Evolutionary conservation across 176 grass and related monocot genomes (phyloP).

Genomic region (Areca catechu): DNA sequence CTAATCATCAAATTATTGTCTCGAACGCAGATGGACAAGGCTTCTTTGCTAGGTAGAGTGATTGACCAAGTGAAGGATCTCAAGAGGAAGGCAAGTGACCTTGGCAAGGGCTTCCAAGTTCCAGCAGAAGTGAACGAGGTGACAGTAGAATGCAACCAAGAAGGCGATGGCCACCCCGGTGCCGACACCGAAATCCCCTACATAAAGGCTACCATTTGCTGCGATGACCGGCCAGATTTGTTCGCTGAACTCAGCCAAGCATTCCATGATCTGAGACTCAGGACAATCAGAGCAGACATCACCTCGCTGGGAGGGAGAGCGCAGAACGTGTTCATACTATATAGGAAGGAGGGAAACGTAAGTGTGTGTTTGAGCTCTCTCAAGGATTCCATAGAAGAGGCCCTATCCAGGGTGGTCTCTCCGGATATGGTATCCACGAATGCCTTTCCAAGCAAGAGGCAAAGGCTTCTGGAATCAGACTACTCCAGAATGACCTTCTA

Average conservation of each 20-base stretch:
- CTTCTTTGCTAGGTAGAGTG: constrained; percentile 48
- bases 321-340: constrained; percentile 6
- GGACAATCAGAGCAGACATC: constrained; percentile 9
- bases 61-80: constrained; percentile 55
- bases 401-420: background rate
- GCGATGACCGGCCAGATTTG: constrained; percentile 5
- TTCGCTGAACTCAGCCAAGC: constrained; percentile 1
- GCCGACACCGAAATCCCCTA: background rate
- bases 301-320: constrained; percentile 2
- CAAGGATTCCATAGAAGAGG: constrained; percentile 3
- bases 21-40: constrained; percentile 57
- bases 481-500: no score
- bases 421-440: background rate
- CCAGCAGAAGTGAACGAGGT: constrained; percentile 8
- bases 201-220: constrained; percentile 17
- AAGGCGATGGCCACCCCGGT: no score
- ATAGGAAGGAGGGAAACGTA: background rate
- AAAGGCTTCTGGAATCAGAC: no score
- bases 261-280: background rate
- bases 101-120: background rate
- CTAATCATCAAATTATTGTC: background rate
- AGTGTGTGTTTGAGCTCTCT: background rate
- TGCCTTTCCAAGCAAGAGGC: background rate
- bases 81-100: constrained; percentile 31
- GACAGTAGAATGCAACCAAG: background rate